Evolutionary conservation across 306 rosid genomes (phyloP), one percentile per base, ranked within the genome.

Genomic region (Castanea sativa): DNA sequence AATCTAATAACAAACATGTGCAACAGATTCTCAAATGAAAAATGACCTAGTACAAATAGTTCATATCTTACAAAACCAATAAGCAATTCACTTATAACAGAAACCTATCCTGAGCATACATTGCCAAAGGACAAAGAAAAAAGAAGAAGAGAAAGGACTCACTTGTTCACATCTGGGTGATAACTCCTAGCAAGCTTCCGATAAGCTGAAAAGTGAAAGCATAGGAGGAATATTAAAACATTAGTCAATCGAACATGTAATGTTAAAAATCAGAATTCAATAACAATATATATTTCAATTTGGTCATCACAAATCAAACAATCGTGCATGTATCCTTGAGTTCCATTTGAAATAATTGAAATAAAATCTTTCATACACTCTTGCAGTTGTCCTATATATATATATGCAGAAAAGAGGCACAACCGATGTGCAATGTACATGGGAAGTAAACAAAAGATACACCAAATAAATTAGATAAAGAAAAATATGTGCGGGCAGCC

Each of bases 131-230:
- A 69, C 52, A 76, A 30, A 41, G 69, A 38, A 21, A n/a, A 72
- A 2, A 68, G 9, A 29, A 32, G 25, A 55, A 33, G 7, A 3
- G 41, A 73, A 60, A 61, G 69, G 43, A 86, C 97, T 93, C 85
- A 96, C 99, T 95, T 95, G 91, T 93, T 95, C 71, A 95, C 99
- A 81, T 95, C 99, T 16, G 99, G 99, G 81, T 95, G 99, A 83
- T 78, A 93, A 83, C 80, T 91, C 80, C 99, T 90, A 51, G 99
- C 99, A 80, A 95, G 98, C 86, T 91, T 95, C 86, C 99, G 89
- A 72, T 95, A 95, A 71, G 98, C 99, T 95, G 97, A 83, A 91
- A 84, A 30, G 63, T 73, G 52, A 78, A 80, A 80, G 71, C n/a
- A 61, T 3, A 58, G 23, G 51, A 78, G 58, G 58, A 61, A 49